Conservation (phyloP, 2,329 filamentous ascomycete species). For the Aureobasidium sp. region DNA sequence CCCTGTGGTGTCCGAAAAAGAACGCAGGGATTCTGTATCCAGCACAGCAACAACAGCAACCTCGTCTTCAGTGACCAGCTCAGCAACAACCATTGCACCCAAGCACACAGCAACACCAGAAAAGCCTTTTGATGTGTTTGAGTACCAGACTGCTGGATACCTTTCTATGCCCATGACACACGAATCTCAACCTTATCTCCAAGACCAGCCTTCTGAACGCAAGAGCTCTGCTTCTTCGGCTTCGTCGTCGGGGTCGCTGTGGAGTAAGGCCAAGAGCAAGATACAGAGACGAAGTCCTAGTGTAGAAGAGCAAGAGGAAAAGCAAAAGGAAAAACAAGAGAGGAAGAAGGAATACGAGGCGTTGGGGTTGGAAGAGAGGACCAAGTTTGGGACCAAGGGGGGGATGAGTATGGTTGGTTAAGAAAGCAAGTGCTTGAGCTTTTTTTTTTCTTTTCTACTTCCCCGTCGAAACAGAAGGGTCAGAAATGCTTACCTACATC, state of each 20-base stretch:
- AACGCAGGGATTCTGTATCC: neutral
- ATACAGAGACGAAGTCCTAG: too few relatives aligned
- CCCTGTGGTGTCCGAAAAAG: neutral
- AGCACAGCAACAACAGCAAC: neutral
- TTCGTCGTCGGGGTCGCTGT: neutral
- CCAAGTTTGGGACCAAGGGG: too few relatives aligned
- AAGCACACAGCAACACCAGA: neutral
- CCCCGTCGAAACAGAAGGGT: too few relatives aligned
- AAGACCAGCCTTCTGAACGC: neutral
- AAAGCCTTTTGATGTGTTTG: slow-evolving; percentile 1
- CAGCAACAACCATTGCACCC: neutral
- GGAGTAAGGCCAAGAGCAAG: too few relatives aligned
- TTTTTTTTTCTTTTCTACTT: too few relatives aligned
- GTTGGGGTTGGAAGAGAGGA: too few relatives aligned
- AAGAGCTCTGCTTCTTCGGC: neutral
- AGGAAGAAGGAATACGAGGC: too few relatives aligned
- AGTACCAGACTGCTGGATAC: neutral
- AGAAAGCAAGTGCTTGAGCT: too few relatives aligned
- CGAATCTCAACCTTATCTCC: neutral
- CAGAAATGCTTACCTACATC: too few relatives aligned
- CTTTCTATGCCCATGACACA: neutral
- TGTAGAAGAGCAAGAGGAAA: too few relatives aligned
- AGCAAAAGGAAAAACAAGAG: too few relatives aligned
- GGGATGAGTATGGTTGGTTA: too few relatives aligned
- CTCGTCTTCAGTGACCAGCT: neutral